Evolutionary conservation across 2,329 filamentous ascomycete species (phyloP), one percentile per base, ranked within the genome.

Genomic region (Golovinomyces cichoracearum): DNA sequence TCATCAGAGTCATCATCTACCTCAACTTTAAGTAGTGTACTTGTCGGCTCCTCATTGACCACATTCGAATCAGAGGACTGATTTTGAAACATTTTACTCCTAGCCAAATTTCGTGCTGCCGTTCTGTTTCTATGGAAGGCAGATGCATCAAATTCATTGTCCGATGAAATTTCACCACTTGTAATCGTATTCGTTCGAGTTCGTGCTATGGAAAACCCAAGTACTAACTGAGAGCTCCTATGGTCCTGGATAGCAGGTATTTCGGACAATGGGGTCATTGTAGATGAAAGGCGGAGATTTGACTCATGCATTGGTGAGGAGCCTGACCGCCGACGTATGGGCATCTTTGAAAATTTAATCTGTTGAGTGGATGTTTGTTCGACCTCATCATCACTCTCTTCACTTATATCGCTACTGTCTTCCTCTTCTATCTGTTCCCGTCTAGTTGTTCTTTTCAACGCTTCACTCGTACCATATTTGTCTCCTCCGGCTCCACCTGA

Each of bases 341-440:
- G 88, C 83, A 94, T 88, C 64, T 95, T 95, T 45, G 81, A 77
- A 63, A 98, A 98, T 60, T 88, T 86, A 61, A 95, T 93, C 62
- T 92, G 83, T 60, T 92, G 83, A 2, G 80, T 80, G 41, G 82
- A 80, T 48, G 80, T 63, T 52, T 76, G 71, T 50, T 83, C 79
- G 1, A 73, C 69, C 48, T 85, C 80, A 22, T 86, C 80, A 47
- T 90, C 83, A 56, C 81, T 88, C 55, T 88, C 81, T 57, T 90
- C 83, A 60, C 78, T 85, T 48, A 88, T 65, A 57, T 88, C 83
- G 58, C 81, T 86, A 62, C 83, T 90, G 58, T 88, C 83, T 57
- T 90, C 83, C 55, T 85, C 80, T 45, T 63, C 60, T 66, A 83
- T 73, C 61, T 83, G 78, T 62, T 86, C 80, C 52, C 79, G 67